phyloP scores from a whole-genome alignment of 345 rosid genomes.

The Gossypium raimondii region DNA sequence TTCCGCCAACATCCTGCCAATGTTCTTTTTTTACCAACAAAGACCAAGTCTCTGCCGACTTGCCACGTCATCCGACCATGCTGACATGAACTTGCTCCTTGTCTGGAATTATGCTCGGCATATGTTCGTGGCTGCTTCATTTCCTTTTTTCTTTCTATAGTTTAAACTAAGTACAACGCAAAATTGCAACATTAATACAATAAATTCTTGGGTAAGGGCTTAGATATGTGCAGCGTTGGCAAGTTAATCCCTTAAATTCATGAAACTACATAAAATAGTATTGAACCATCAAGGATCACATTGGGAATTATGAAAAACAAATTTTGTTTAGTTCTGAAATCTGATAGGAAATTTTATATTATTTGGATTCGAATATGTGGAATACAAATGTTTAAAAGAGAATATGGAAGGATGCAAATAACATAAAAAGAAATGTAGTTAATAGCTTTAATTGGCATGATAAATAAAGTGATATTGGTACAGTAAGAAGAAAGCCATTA shows the following conservation, averaged over 20 bases:
- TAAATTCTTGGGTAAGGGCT: background rate
- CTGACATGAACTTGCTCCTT: conserved; percentile 15
- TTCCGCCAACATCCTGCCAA: conserved; percentile 26
- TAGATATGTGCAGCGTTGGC: background rate
- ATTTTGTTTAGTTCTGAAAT: background rate
- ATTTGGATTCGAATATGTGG: background rate
- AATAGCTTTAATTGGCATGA: background rate
- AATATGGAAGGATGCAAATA: too few relatives aligned
- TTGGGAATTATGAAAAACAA: conserved; percentile 1
- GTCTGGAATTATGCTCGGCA: background rate
- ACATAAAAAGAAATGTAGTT: background rate
- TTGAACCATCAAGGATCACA: background rate
- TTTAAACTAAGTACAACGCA: background rate
- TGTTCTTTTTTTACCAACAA: conserved; percentile 34
- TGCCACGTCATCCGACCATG: conserved; percentile 26
- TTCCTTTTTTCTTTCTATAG: background rate
- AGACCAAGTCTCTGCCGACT: conserved; percentile 24
- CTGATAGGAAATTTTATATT: background rate
- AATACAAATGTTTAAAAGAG: background rate
- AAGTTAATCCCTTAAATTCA: background rate
- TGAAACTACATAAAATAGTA: background rate
- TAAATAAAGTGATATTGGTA: conserved; percentile 14
- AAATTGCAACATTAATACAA: background rate
- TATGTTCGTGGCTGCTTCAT: background rate
- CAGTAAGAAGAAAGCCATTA: conserved; percentile 29